Base-by-base conservation (phyloP, 1,284 basidiomycete species). In the Cryptococcus sp. region DNA sequence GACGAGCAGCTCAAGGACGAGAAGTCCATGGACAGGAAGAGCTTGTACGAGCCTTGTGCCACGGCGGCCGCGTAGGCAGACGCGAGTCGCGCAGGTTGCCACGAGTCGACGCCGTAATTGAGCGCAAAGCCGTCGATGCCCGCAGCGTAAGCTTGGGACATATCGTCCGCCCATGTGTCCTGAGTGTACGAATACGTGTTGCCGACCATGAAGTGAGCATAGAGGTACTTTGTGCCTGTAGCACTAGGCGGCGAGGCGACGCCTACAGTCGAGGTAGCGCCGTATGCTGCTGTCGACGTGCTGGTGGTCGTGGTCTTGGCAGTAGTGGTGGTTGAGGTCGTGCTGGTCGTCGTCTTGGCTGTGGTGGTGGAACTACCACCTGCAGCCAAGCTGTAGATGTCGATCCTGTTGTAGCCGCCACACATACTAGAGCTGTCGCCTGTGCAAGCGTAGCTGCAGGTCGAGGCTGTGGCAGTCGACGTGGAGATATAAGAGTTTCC, bases 21-120 rank as follows among this genome's bases (percentile, higher is more conserved):
- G 58, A 77, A 68, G 62, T 77, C 75, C 50, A 77, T 65, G 7
- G 73, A 89, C 66, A 91, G 72, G 79, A 91, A 91, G 57, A 91
- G 77, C 73, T 89, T 88, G 81, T 91, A 92, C 5, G 60, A 60
- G 41, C 71, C 66, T 42, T 73, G 64, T 7, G 73, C 67, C 2
- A 69, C 57, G 8, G 82, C 81, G 16, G 73, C 74, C 0, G 73
- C 71, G 68, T 83, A 91, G 80, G 88, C 90, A 58, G 86, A 82
- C 16, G 80, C 78, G 6, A 90, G 84, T 54, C 85, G 83, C 50
- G 77, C 80, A 45, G 83, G 77, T 69, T 89, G 84, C 86, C 88
- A 91, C 25, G 75, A 69, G 67, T 90, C 88, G 0, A 68, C 72
- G 20, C 90, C 87, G 35, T 87, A 79, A 67, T 88, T 88, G 47